Base-by-base conservation (phyloP, 441 rosid genomes). In the Gossypium laxum region DNA sequence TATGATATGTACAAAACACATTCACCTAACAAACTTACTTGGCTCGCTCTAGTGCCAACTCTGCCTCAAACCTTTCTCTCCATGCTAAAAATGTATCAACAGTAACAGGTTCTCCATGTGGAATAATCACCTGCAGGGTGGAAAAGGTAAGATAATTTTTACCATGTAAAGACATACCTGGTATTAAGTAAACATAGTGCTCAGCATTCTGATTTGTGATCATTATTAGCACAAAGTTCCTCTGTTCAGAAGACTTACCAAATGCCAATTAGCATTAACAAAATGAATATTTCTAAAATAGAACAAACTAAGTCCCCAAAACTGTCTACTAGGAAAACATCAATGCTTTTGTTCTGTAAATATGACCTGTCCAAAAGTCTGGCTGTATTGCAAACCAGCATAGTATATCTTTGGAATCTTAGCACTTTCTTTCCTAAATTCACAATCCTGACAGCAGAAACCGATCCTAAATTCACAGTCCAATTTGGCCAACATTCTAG, bases 101-200 rank as follows among this genome's bases (percentile, higher is more conserved):
- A 3, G 97, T 92, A 74, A 95, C 99, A 79, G 97, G 89, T 83
- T 95, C 99, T 78, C 99, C 99, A 82, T 92, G 99, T 55, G 98
- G 99, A 55, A 95, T 75, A 82, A 92, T 85, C 18, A 92, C 80
- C 95, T 92, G 82, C 52, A 45, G 66, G 30, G 24, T 43, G 21
- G 61, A 19, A 15, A 26, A 28, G 24, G 19, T 48, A 41, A 0
- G 17, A 74, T 8, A 38, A 0, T 24, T 62, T 6, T 2, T 62
- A 17, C 11, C 4, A 34, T 24, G 5, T 61, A 38, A 34, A 62
- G 28, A 62, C 67, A 34, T 14, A 61, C 34, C 7, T 7, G 26
- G 11, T 59, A 14, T 30, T 32, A 7, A 61, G 67, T 26, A 59
- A 59, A 15, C 43, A 2, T 30, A 2, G 12, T 30, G 45, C 21